Base-by-base conservation (phyloP, 345 rosid species). In the Luvunga scandens region DNA sequence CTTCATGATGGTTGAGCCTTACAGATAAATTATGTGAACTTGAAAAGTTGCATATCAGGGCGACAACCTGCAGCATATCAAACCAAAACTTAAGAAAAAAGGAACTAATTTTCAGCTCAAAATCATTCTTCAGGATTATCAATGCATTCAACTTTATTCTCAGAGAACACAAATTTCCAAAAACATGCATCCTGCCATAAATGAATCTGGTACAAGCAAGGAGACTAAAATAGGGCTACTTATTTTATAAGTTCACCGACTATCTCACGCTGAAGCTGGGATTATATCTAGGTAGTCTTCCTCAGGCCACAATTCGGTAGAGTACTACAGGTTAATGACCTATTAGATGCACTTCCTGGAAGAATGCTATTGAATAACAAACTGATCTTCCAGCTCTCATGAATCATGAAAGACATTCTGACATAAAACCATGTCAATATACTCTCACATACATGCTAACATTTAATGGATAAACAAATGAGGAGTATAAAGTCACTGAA, bases 1-100 rank as follows among this genome's bases (percentile, higher is more conserved):
- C 86, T 85, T 96, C 99, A 59, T 86, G 82, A 71, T 93, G 99
- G 81, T 90, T 94, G 77, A 96, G 99, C 82, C 85, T 86, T 72
- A 88, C 95, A 30, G 80, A 86, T 22, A 94, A 87, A 82, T 78
- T 80, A 66, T 36, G 78, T 38, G 93, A 78, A 73, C 83, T 85
- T 0, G 94, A 83, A 78, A 96, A 94, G 66, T 96, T 96, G 88
- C 97, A 96, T 83, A 96, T 87, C 69, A 96, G 95, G 76, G 97
- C 95, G 76, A 96, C 90, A 85, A 90, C 88, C 99, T 93, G 95
- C 87, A 84, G 19, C 65, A 66, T 69, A 75, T 83, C 83, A 80
- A 78, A 78, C 50, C 36, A 21, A 63, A 61, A 39, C 38, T 48
- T 24, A 55, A 31, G 10, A 64, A 9, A 60, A 33, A n/a, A 34